Conservation (phyloP, 2,329 filamentous ascomycete species). For the Verticillium longisporum region DNA sequence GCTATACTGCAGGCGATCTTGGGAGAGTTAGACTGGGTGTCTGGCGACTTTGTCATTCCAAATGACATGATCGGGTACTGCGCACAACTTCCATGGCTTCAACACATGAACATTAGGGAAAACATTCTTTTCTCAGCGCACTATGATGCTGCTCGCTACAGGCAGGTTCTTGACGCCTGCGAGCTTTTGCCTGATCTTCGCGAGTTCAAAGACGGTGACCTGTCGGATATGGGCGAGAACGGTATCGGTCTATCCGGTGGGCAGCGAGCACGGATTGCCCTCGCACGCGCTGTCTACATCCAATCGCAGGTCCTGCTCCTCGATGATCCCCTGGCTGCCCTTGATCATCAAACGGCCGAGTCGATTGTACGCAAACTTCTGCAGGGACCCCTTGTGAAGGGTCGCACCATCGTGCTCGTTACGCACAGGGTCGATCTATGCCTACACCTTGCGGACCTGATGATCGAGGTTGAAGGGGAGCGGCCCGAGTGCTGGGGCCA, state of each 20-base stretch:
- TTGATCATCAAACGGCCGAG: slow-evolving; percentile 56
- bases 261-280: slow-evolving; percentile 54
- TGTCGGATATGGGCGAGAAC: slow-evolving; percentile 54
- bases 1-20: slow-evolving; percentile 52
- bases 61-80: slow-evolving; percentile 47
- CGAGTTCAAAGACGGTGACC: slow-evolving; percentile 50
- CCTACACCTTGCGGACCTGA: slow-evolving; percentile 63
- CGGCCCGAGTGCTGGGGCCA: slow-evolving; percentile 40
- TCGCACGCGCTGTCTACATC: slow-evolving; percentile 58
- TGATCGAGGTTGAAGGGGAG: slow-evolving; percentile 62
- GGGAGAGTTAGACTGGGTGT: slow-evolving; percentile 60
- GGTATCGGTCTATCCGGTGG: slow-evolving; percentile 58
- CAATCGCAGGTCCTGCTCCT: slow-evolving; percentile 49
- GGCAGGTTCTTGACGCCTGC: slow-evolving; percentile 54
- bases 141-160: slow-evolving; percentile 49
- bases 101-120: slow-evolving; percentile 58
- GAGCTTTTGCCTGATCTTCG: slow-evolving; percentile 49
- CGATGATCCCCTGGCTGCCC: slow-evolving; percentile 56
- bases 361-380: slow-evolving; percentile 56
- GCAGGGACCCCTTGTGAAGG: slow-evolving; percentile 50
- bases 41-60: slow-evolving; percentile 39
- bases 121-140: slow-evolving; percentile 57
- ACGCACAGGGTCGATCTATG: slow-evolving; percentile 77
- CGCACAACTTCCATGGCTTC: slow-evolving; percentile 57
- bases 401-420: slow-evolving; percentile 69